These are phyloP conservation scores for Cardamine occulta DNA, from an alignment of 345 rosid species.

Conservation along the genomic window DNA sequence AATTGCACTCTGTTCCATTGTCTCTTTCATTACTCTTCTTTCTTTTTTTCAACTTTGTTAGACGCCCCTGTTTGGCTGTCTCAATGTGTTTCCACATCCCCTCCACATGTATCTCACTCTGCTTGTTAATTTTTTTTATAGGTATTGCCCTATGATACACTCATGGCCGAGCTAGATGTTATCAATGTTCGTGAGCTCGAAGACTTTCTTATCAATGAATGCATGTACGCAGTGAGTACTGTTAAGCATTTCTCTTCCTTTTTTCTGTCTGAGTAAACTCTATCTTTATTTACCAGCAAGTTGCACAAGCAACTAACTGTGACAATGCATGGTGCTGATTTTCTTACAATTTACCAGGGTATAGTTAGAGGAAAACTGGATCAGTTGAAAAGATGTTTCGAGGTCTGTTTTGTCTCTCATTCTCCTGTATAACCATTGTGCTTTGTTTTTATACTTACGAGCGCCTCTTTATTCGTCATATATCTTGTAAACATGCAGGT, in stretches of 20 bases:
- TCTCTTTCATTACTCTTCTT: background rate
- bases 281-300: background rate
- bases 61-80: background rate
- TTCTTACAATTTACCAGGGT: conserved; percentile 55
- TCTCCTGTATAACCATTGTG: background rate
- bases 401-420: conserved; percentile 55
- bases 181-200: conserved; percentile 95
- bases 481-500: conserved; percentile 54
- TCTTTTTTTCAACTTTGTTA: background rate
- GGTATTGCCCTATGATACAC: conserved; percentile 85
- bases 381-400: conserved; percentile 90
- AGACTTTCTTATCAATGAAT: conserved; percentile 96
- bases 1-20: background rate
- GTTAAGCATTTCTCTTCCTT: background rate
- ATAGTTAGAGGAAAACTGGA: conserved; percentile 97
- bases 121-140: conserved; percentile 32
- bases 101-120: conserved; percentile 28
- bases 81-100: conserved; percentile 10
- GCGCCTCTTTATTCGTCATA: background rate
- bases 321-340: conserved; percentile 16
- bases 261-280: background rate
- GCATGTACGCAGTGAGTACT: conserved; percentile 88
- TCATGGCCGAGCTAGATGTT: conserved; percentile 90
- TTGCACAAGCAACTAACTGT: conserved; percentile 3
- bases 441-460: background rate